Evolutionary conservation across 2,329 filamentous ascomycete species (phyloP).

Genomic region (Chaetomium sp.): DNA sequence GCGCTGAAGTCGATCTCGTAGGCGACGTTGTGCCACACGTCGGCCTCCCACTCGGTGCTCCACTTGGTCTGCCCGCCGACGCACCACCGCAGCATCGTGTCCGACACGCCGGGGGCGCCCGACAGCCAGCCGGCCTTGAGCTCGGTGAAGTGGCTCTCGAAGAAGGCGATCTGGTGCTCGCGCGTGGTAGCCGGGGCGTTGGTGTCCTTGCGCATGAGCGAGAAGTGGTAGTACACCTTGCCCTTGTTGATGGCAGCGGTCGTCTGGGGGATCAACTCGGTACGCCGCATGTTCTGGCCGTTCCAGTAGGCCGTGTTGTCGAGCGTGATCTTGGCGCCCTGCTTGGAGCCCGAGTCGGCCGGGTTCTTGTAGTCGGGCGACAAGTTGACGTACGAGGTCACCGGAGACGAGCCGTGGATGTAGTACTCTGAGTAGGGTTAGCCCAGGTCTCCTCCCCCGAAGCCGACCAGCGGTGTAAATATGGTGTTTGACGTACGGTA

Average conservation of each 20-base stretch:
- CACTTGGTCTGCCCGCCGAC: conserved; percentile 63
- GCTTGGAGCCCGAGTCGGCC: conserved; percentile 59
- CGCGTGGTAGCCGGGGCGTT: conserved; percentile 64
- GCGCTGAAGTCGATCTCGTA: conserved; percentile 71
- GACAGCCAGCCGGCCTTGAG: conserved; percentile 68
- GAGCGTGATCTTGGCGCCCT: conserved; percentile 71
- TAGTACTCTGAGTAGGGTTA: conserved; percentile 58
- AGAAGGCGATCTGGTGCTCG: conserved; percentile 67
- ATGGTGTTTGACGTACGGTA: conserved; percentile 48
- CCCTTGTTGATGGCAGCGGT: conserved; percentile 65
- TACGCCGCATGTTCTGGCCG: conserved; percentile 70
- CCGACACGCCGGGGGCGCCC: conserved; percentile 48
- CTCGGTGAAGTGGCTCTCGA: conserved; percentile 74
- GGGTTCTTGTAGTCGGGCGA: conserved; percentile 65
- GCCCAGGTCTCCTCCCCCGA: neutral
- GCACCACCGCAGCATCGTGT: conserved; percentile 65
- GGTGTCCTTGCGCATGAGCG: conserved; percentile 58
- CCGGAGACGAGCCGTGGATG: conserved; percentile 64
- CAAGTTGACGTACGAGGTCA: conserved; percentile 64
- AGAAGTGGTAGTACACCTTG: conserved; percentile 73
- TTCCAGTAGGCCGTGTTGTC: conserved; percentile 68
- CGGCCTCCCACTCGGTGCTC: conserved; percentile 62
- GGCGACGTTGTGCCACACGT: conserved; percentile 74
- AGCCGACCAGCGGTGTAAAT: neutral
- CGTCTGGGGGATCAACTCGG: conserved; percentile 73